phyloP scores from a whole-genome alignment of 2,329 filamentous ascomycete genomes.

The Dothiorella sarmentorum region DNA sequence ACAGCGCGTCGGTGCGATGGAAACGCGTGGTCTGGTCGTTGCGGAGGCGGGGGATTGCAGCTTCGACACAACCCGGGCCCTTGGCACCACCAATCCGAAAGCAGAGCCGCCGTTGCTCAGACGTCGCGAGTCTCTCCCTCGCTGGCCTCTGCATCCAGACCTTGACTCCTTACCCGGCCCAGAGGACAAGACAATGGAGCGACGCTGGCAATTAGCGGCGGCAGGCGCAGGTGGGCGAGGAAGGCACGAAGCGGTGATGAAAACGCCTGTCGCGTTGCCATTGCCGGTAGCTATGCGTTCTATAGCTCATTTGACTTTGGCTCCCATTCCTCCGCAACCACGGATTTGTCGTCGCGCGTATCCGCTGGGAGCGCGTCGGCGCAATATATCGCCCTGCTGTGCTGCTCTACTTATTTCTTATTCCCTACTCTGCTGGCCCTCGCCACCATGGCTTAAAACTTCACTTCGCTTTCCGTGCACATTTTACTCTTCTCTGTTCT shows the following conservation, averaged over 20 bases:
- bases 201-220: too few species aligned
- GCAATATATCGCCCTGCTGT: conserved; percentile 1
- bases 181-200: too few species aligned
- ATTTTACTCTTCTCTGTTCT: background rate
- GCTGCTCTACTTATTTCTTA: background rate
- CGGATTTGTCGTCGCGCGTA: conserved; percentile 9
- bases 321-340: conserved; percentile 17
- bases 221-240: background rate
- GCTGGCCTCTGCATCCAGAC: background rate
- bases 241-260: conserved; percentile 3
- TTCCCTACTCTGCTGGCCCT: background rate
- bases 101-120: conserved; percentile 2
- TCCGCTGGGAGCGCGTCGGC: background rate
- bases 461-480: background rate
- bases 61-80: background rate
- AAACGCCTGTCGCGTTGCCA: conserved; percentile 1
- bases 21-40: background rate
- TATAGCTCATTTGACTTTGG: conserved; percentile 4
- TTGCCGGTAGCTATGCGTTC: conserved; percentile 8
- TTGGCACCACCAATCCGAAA: background rate
- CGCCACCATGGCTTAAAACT: conserved; percentile 2
- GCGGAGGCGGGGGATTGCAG: conserved; percentile 1
- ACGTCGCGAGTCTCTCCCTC: background rate
- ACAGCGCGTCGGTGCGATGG: background rate
- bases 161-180: too few species aligned